A percentile compares a stretch with the other conserved stretches of the same genome.
These are phyloP conservation scores for Xylaria hypoxylon DNA, from an alignment of 2,329 filamentous ascomycete species.

Conservation along the genomic window DNA sequence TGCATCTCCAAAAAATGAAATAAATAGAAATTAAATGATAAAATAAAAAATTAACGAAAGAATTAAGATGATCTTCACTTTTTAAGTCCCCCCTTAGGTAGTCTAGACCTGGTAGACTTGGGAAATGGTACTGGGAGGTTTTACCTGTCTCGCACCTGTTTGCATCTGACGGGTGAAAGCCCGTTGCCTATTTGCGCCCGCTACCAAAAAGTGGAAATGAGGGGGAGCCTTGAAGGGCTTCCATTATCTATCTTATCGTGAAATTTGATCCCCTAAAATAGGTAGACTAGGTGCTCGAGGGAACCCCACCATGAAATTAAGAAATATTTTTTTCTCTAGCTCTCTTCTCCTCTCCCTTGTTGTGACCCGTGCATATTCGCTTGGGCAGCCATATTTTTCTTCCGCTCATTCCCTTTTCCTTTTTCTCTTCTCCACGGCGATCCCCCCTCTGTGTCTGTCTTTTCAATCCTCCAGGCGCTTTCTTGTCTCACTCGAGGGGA, in stretches of 20 bases:
- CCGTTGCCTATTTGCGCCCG: neutral
- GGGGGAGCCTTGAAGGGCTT: slow-evolving; percentile 19
- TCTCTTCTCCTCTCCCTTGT: slow-evolving; percentile 25
- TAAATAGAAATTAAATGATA: no score
- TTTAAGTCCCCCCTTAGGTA: no score
- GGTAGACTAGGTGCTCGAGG: slow-evolving; percentile 19
- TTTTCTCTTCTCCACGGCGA: slow-evolving; percentile 14
- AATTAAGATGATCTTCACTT: no score
- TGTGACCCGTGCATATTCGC: slow-evolving; percentile 34
- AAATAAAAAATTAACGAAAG: no score
- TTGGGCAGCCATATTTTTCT: slow-evolving; percentile 30
- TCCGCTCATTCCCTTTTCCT: slow-evolving; percentile 3
- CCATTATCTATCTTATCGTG: slow-evolving; percentile 41
- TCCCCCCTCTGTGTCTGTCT: slow-evolving; percentile 18
- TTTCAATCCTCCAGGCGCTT: slow-evolving; percentile 27
- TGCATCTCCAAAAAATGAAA: no score
- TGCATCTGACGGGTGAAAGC: no score
- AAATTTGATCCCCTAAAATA: neutral
- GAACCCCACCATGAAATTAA: slow-evolving; percentile 38
- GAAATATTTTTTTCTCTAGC: slow-evolving; percentile 39
- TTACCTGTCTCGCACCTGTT: neutral
- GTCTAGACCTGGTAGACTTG: no score
- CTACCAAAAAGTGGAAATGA: neutral
- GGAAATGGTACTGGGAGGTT: no score
- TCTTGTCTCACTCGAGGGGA: slow-evolving; percentile 31